Percentiles rank a stretch among this genome's conserved stretches.
phyloP scores from a whole-genome alignment of 2,329 filamentous ascomycete genomes.

The Fusarium guadeloupense region DNA sequence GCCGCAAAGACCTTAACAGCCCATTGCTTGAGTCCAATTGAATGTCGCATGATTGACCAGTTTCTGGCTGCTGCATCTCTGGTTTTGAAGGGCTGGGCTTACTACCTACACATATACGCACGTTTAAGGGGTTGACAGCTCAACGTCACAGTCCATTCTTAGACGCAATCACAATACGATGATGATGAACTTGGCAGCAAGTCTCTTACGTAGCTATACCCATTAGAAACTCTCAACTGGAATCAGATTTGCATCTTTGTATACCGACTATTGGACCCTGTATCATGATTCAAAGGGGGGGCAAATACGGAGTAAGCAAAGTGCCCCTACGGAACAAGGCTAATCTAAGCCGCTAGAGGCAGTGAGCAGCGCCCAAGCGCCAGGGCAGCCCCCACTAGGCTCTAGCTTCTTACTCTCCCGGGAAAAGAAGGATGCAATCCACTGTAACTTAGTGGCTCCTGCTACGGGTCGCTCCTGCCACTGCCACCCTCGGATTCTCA shows the following conservation, averaged over 20 bases:
- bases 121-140: slow-evolving; percentile 8
- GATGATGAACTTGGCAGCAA: background rate
- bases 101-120: background rate
- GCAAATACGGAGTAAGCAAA: slow-evolving; percentile 22
- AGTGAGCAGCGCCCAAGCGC: slow-evolving; percentile 33
- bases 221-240: slow-evolving; percentile 13
- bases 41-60: slow-evolving; percentile 35
- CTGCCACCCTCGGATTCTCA: slow-evolving; percentile 18
- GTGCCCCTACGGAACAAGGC: slow-evolving; percentile 23
- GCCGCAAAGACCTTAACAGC: slow-evolving; percentile 3
- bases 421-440: background rate
- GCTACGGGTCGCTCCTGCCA: background rate
- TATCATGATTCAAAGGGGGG: slow-evolving; percentile 12
- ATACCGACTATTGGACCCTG: slow-evolving; percentile 12
- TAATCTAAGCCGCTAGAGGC: slow-evolving; percentile 31
- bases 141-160: background rate
- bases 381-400: slow-evolving; percentile 7
- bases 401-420: slow-evolving; percentile 3
- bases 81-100: slow-evolving; percentile 20
- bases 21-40: slow-evolving; percentile 15
- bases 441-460: slow-evolving; percentile 24
- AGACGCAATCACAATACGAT: slow-evolving; percentile 13
- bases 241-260: slow-evolving; percentile 19
- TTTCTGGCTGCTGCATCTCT: slow-evolving; percentile 31
- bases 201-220: slow-evolving; percentile 20